These are phyloP conservation scores for Cyclostephanos tholiformis DNA, from an alignment of 108 stramenopile species.

Conservation along the genomic window DNA sequence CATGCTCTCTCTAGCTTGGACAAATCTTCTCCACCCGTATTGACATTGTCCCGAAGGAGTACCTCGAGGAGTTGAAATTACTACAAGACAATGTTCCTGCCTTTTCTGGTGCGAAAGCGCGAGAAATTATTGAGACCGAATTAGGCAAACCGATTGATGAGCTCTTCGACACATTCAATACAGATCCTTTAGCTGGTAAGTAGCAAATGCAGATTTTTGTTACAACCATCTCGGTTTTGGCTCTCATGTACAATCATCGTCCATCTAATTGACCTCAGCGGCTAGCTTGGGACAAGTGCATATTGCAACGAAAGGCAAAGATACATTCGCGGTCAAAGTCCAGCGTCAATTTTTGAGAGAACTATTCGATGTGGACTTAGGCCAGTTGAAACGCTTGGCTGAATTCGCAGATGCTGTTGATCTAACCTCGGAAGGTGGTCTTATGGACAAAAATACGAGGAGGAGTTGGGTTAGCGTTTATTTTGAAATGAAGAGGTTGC, in stretches of 20 bases:
- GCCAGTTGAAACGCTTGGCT: constrained; percentile 89
- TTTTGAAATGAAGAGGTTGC: constrained; percentile 87
- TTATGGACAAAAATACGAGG: constrained; percentile 83
- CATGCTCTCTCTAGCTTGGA: constrained; percentile 69
- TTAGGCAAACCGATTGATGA: constrained; percentile 87
- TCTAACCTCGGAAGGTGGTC: constrained; percentile 89
- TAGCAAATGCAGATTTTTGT: neutral
- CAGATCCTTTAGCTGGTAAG: constrained; percentile 57
- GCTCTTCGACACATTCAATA: constrained; percentile 84
- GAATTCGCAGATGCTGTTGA: constrained; percentile 93
- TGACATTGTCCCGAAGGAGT: constrained; percentile 95
- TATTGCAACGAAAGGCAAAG: constrained; percentile 83
- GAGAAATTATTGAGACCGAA: constrained; percentile 88
- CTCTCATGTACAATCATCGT: constrained; percentile 40
- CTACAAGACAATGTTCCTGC: constrained; percentile 97
- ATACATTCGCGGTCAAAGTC: constrained; percentile 90
- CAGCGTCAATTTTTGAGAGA: constrained; percentile 91
- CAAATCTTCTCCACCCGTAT: constrained; percentile 95
- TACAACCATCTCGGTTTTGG: neutral
- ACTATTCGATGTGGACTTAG: constrained; percentile 94
- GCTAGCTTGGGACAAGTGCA: constrained; percentile 97
- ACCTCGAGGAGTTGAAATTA: constrained; percentile 89
- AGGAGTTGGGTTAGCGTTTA: constrained; percentile 95
- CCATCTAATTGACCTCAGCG: constrained; percentile 45
- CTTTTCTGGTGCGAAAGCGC: constrained; percentile 88